Base-by-base conservation (phyloP, 2,329 filamentous ascomycete species). In the Penicillium sp. region DNA sequence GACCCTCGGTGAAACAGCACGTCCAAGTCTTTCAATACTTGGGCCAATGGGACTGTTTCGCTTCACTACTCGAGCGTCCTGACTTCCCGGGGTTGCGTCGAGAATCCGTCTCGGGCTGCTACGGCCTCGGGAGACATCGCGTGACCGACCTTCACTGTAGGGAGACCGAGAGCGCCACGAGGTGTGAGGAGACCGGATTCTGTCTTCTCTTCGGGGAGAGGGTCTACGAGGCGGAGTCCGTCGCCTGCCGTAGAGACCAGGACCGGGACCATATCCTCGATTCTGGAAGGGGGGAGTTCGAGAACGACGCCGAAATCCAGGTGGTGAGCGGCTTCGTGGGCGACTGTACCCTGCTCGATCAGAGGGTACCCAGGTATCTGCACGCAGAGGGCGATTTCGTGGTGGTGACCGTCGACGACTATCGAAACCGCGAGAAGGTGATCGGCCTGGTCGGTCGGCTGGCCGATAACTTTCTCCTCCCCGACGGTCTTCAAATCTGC, bases 401-500 rank as follows among this genome's bases (percentile, higher is more conserved):
- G 69, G 63, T 33, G 72, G 70, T 39, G 72, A 73, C 45, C 71
- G 68, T 43, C 65, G 64, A 49, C 70, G 68, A 29, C 41, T 44
- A 43, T 62, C 63, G 54, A 71, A 74, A 15, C 64, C 66, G 49
- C 71, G 67, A 54, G 73, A 69, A 42, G 67, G 67, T 45, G 66
- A 69, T 34, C 69, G 68, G 51, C 61, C 59, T 29, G 57, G 38
- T 56, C 69, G 65, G 43, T 66, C 66, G 26, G 59, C 58, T 10
- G 73, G 73, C n/a, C 73, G 72, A 63, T 75, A 75, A 53, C 72
- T 75, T 60, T 75, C 73, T 45, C 73, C 71, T 38, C 72, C 72
- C 51, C 73, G 70, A n/a, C 72, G 70, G 28, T 71, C 69, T 50
- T 75, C 70, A 58, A 70, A 72, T 57, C 71, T 72, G 53, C 34